Conservation (phyloP, 257 asterid genomes). For the Jaltomata sinuosa region DNA sequence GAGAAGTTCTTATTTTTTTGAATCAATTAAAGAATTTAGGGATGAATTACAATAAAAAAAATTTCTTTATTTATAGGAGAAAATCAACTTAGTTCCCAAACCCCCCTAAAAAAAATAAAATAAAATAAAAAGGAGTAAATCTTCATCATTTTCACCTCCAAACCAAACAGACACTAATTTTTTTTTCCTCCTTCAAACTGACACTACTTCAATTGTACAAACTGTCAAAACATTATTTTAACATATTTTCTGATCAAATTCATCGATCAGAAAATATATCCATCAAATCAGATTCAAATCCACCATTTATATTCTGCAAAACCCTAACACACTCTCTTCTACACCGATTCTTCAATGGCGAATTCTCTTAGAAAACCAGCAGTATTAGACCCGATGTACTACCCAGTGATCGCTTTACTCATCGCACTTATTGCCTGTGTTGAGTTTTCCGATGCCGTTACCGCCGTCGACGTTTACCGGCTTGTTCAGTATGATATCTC, state of each 20-base stretch:
- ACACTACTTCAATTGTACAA: background rate
- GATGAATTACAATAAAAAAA: no score
- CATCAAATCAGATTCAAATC: background rate
- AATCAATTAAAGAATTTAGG: no score
- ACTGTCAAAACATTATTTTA: background rate
- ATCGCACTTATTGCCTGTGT: slow-evolving; percentile 55
- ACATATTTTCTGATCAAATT: background rate
- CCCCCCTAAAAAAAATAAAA: no score
- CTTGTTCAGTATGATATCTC: slow-evolving; percentile 88
- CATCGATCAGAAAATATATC: background rate
- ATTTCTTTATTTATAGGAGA: no score
- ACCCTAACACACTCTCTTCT: background rate
- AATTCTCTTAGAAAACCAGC: slow-evolving; percentile 15
- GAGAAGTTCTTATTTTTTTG: no score
- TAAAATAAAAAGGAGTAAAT: no score
- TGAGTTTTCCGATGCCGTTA: slow-evolving; percentile 72
- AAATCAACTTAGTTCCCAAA: no score
- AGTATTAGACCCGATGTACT: slow-evolving; percentile 37
- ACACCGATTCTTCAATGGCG: slow-evolving; percentile 2
- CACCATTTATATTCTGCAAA: background rate
- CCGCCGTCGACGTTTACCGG: slow-evolving; percentile 85
- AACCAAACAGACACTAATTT: no score
- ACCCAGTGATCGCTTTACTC: slow-evolving; percentile 34
- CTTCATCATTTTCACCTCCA: background rate
- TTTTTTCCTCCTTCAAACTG: background rate